phyloP scores from a whole-genome alignment of 1,284 basidiomycete species.

The Abortiporus biennis region DNA sequence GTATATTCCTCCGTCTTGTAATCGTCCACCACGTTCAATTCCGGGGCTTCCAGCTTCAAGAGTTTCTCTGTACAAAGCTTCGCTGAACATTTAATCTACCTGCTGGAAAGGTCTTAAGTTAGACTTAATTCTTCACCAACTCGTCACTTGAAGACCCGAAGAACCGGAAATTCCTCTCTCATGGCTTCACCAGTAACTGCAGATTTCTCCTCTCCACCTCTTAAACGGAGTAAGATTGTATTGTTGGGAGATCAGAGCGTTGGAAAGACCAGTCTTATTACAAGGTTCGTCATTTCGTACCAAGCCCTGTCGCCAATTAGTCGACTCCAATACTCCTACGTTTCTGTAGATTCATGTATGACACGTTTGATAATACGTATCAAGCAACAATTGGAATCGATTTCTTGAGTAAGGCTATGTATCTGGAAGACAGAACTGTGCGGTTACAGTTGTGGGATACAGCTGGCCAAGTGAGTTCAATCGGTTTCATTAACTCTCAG shows the following conservation, averaged over 20 bases:
- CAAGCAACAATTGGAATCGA: slow-evolving; percentile 99
- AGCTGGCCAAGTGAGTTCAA: slow-evolving; percentile 76
- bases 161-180: no score
- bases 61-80: no score
- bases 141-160: no score
- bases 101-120: no score
- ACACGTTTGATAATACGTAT: slow-evolving; percentile 99
- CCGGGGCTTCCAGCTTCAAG: no score
- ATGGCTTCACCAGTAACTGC: slow-evolving; percentile 56
- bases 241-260: slow-evolving; percentile 91
- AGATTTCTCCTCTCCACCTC: slow-evolving; percentile 79
- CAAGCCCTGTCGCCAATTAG: neutral
- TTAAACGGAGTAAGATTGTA: slow-evolving; percentile 96
- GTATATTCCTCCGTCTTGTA: no score
- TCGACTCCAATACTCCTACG: no score
- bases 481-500: slow-evolving; percentile 1
- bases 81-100: no score
- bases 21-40: no score
- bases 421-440: slow-evolving; percentile 97
- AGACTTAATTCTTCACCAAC: no score
- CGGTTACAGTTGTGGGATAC: slow-evolving; percentile 99
- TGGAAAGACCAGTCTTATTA: slow-evolving; percentile 97
- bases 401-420: slow-evolving; percentile 99
- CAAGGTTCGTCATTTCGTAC: slow-evolving; percentile 49
- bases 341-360: slow-evolving; percentile 91